Base-by-base conservation (phyloP, 805 yeast genomes). In the Metschnikowia reukaufii region DNA sequence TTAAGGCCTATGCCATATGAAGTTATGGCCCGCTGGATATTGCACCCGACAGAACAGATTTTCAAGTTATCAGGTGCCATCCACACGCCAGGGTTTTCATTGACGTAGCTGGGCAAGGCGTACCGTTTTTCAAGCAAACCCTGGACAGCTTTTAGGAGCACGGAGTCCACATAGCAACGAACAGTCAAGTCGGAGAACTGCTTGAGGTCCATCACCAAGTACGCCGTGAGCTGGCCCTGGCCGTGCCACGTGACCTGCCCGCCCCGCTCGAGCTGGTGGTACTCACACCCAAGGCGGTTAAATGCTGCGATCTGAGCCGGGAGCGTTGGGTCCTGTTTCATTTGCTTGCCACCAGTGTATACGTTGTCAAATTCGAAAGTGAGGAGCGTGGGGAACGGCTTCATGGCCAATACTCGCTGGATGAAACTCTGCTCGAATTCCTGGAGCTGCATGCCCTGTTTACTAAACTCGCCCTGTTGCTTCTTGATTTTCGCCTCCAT, bases 231-330 rank as follows among this genome's bases (percentile, higher is more conserved):
- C 65, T 94, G 99, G 0, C 99, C 99, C 1, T 94, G 86, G 0
- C 98, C 98, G 68, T 94, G 99, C 73, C 88, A 94, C 0, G 99
- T 94, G 1, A 94, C 81, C 62, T 94, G 96, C 0, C 99, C 99
- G 13, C 99, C 99, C 51, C 99, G 73, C 44, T 82, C 82, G 0
- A 94, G 78, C 57, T 88, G 92, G n/a, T 83, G 77, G 59, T 81
- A 87, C 25, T 74, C 74, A 13, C 90, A 84, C n/a, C 76, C 76
- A 34, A 71, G 48, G 23, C 39, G 47, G 41, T 66, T 58, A 55
- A 61, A 69, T 30, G 51, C 52, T 40, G 50, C 32, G 34, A 63
- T 59, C 56, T 65, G 63, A 5, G 56, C 61, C 16, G 42, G 47
- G 23, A 64, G 63, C 1, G 74, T 62, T 0, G 82, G 67, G 27